These are phyloP conservation scores for Taphrina confusa DNA, from an alignment of 1,139 yeast genomes.

Conservation along the genomic window DNA sequence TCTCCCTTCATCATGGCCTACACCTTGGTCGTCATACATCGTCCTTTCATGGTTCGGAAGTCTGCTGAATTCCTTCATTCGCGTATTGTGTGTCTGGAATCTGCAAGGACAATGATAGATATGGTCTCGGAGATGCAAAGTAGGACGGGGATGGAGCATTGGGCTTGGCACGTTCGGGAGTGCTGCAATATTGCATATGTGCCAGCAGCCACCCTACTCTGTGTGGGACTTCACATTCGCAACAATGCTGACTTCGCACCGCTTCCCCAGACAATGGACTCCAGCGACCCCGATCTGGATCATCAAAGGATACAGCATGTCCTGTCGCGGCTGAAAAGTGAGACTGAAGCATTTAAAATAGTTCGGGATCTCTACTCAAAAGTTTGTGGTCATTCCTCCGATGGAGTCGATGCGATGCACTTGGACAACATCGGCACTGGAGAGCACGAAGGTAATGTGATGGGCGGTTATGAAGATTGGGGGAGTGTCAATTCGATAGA, in stretches of 20 bases:
- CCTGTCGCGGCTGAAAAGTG: background rate
- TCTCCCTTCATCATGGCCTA: constrained; percentile 9
- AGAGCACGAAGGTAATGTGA: background rate
- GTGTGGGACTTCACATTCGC: constrained; percentile 8
- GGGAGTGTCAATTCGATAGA: background rate
- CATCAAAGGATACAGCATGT: constrained; percentile 1
- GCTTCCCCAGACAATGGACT: background rate
- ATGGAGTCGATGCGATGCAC: background rate
- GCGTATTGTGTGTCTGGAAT: background rate
- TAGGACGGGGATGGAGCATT: constrained; percentile 1
- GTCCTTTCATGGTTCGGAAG: constrained; percentile 8
- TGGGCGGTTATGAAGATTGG: background rate
- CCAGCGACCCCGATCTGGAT: background rate
- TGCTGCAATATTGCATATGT: constrained; percentile 7
- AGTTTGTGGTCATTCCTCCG: background rate
- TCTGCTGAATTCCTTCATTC: background rate
- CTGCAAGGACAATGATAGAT: background rate
- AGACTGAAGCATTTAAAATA: background rate
- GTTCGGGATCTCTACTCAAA: background rate
- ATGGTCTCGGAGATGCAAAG: constrained; percentile 4
- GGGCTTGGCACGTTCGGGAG: constrained; percentile 11
- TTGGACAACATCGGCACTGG: background rate
- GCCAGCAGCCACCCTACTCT: constrained; percentile 8
- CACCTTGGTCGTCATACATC: constrained; percentile 9
- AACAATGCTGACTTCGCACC: background rate